Base-by-base conservation (phyloP, 179 eudicot genomes). In the Pouteria campechiana region DNA sequence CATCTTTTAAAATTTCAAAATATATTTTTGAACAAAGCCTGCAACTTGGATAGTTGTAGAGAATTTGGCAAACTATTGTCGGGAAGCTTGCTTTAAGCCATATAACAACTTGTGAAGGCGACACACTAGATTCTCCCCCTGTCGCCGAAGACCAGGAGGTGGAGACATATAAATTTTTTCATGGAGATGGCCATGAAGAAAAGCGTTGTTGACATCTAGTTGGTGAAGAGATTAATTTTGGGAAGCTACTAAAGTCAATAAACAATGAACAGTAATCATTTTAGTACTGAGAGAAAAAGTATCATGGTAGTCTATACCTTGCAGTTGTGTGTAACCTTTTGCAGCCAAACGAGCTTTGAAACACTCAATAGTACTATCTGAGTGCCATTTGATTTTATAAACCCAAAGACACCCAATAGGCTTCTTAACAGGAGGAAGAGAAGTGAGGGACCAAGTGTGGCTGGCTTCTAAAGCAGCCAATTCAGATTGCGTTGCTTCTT, bases 321-420 rank as follows among this genome's bases (percentile, higher is more conserved):
- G 35, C 2, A 22, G 7, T 20, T 45, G 25, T 17, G 27, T 30
- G 9, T 11, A 45, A 3, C 58, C 34, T 14, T 31, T 21, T 4
- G 32, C 32, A 6, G 34, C 49, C 2, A 42, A 12, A 7, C 32
- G 31, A 28, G 31, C 31, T 28, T 28, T 28, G 6, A 4, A 28
- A 28, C 10, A 10, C 31, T 28, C 31, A 28, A 28, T 5, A 10
- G 31, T 28, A 4, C 17, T 25, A 38, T 38, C 43, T 2, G 43
- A 38, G 41, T 15, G 41, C 7, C 18, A 17, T 17, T 45, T 45
- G 37, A 45, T 45, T 29, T 45, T 45, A 29, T 45, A 45, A 15
- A 45, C 50, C 50, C 50, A 45, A 28, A 21, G 18, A 18, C 37
- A 45, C 7, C 50, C 50, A 45, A 45, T 45, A 6, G 50, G 50